A percentile compares a stretch with the other conserved stretches of the same genome.
Evolutionary conservation across 129 eudicot genomes (phyloP).

Genomic region (Scalesia atractyloides): DNA sequence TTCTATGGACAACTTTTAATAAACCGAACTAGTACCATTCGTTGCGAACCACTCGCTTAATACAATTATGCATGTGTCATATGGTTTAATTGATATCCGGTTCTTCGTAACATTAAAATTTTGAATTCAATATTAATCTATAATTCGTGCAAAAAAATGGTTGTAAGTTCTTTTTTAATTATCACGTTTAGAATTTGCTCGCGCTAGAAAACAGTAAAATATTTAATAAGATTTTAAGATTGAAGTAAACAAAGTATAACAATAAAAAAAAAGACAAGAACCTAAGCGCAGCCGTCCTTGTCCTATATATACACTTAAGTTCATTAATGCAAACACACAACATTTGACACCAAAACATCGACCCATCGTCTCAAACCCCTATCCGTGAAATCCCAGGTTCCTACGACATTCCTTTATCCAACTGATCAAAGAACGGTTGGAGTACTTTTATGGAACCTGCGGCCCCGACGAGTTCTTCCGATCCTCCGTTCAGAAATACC

Average conservation of each 20-base stretch:
- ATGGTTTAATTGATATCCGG: no score
- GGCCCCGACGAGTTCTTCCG: slow-evolving; percentile 62
- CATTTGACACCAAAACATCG: not conserved
- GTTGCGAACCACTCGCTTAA: no score
- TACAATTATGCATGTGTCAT: no score
- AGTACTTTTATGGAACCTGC: slow-evolving; percentile 72
- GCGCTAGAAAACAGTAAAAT: not conserved
- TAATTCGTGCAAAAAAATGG: no score
- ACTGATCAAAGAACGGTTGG: slow-evolving; percentile 59
- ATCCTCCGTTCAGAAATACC: slow-evolving; percentile 58
- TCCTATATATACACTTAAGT: not conserved
- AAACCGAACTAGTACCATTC: no score
- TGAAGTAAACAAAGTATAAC: not conserved
- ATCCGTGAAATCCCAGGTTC: slow-evolving; percentile 66
- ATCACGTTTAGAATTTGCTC: not conserved
- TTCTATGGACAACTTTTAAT: no score
- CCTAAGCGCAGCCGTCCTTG: not conserved
- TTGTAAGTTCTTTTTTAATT: not conserved
- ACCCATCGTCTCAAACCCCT: slow-evolving; percentile 27
- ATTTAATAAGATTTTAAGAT: not conserved
- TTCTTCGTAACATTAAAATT: no score
- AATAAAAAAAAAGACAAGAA: not conserved
- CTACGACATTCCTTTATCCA: slow-evolving; percentile 62
- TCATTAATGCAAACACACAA: not conserved
- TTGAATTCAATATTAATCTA: no score